Evolutionary conservation across 169 alveolate species (phyloP).

Genomic region (Plasmodium reichenowi): DNA sequence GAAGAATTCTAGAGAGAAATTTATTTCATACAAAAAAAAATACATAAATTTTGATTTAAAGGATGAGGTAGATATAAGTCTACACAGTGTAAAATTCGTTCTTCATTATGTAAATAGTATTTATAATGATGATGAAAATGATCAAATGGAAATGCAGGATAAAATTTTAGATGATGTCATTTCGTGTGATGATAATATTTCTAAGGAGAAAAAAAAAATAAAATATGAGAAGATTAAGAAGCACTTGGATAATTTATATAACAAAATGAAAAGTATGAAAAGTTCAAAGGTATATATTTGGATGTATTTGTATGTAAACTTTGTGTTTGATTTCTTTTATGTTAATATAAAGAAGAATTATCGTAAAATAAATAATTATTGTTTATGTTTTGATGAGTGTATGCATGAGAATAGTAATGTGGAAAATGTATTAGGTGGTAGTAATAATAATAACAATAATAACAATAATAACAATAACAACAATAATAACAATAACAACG

Average conservation of each 20-base stretch:
- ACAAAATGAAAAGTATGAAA: slow-evolving; percentile 32
- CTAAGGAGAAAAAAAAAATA: neutral
- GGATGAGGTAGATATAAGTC: too few relatives aligned
- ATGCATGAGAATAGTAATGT: slow-evolving; percentile 11
- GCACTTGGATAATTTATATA: slow-evolving; percentile 29
- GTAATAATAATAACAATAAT: neutral
- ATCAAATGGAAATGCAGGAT: neutral
- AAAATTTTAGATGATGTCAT: neutral
- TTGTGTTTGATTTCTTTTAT: slow-evolving; percentile 32
- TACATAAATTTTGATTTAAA: too few relatives aligned
- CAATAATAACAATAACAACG: too few relatives aligned
- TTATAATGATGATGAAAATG: too few relatives aligned
- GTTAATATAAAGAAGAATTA: slow-evolving; percentile 17
- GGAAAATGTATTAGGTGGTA: neutral
- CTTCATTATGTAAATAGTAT: too few relatives aligned
- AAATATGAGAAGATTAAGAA: slow-evolving; percentile 9
- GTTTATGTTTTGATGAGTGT: slow-evolving; percentile 39
- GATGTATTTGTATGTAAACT: slow-evolving; percentile 37
- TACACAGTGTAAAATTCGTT: too few relatives aligned
- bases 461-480: slow-evolving; percentile 8
- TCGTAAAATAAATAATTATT: slow-evolving; percentile 31
- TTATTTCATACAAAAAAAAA: too few relatives aligned
- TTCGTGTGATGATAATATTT: neutral
- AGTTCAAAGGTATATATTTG: slow-evolving; percentile 23
- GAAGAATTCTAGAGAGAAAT: too few relatives aligned